phyloP scores from a whole-genome alignment of 176 grass and related monocot genomes.

The Hyparrhenia diplandra region DNA sequence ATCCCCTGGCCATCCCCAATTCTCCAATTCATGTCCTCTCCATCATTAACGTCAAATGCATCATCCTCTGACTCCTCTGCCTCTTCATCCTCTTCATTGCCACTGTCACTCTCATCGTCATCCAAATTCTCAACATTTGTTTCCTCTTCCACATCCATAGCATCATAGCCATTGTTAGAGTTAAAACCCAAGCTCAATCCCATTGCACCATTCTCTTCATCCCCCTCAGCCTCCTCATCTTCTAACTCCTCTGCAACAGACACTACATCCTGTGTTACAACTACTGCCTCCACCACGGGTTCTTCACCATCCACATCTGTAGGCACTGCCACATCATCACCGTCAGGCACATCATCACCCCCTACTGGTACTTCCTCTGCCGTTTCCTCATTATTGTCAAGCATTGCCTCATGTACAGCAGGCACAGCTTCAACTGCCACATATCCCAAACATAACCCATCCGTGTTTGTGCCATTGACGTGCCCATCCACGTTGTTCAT shows the following conservation, averaged over 20 bases:
- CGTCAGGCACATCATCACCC: background rate
- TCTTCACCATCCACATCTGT: slow-evolving; percentile 23
- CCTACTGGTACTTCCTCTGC: background rate
- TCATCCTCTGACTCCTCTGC: slow-evolving; percentile 32
- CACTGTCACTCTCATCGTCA: slow-evolving; percentile 36
- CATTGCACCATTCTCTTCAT: slow-evolving; percentile 35
- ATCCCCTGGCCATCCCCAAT: slow-evolving; percentile 41
- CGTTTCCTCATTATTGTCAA: background rate
- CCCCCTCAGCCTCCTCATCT: slow-evolving; percentile 12
- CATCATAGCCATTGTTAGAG: slow-evolving; percentile 29
- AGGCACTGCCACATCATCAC: slow-evolving; percentile 2
- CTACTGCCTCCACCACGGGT: slow-evolving; percentile 9
- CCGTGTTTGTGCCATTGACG: background rate
- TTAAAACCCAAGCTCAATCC: slow-evolving; percentile 43
- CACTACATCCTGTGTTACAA: slow-evolving; percentile 14
- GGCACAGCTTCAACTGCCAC: background rate
- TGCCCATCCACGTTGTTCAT: background rate
- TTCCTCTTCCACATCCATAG: slow-evolving; percentile 40
- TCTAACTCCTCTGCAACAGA: slow-evolving; percentile 13
- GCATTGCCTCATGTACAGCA: background rate
- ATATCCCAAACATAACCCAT: slow-evolving; percentile 9
- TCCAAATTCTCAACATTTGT: slow-evolving; percentile 34
- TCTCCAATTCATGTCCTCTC: slow-evolving; percentile 49
- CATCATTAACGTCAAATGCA: slow-evolving; percentile 43
- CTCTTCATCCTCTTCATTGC: slow-evolving; percentile 42